Base-by-base conservation (phyloP, 2,329 filamentous ascomycete species). In the Botrytis pseudocinerea region DNA sequence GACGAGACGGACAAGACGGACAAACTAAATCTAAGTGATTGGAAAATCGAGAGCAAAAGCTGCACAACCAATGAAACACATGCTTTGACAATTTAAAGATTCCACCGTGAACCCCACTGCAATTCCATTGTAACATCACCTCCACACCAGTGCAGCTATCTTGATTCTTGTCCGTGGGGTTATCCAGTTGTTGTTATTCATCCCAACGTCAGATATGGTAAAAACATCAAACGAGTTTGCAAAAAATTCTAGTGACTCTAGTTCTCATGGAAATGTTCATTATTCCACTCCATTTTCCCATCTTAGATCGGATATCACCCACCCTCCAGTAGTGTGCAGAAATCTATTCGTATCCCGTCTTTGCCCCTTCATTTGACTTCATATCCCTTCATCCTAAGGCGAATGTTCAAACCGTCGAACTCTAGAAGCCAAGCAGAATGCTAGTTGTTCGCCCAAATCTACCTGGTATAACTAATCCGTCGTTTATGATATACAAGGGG, bases 401-500 rank as follows among this genome's bases (percentile, higher is more conserved):
- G 38, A 28, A 46, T 16, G 44, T 16, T 32, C 62, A 25, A 35
- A 25, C 28, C 20, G 12, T 48, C 42, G 12, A 48, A 32, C 28
- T 48, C 28, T 48, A 65, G 42, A 68, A 25, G 46, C 35, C 25
- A 57, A 68, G 25, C 28, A 57, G 32, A 40, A 25, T 54, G 35
- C 25, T 35, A 28, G 48, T 16, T 57, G 42, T 32, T n/a, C 48
- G 40, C 35, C 48, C 35, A 57, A 65, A 68, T 42, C 65, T 57
- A 42, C 35, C 20, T 42, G 16, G 48, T 54, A 42, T 32, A 68
- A 54, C 32, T 68, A 14, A 40, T 68, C 28, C 32, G 32, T 68
- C 64, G 46, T 54, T 68, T 51, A 40, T 68, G 64, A 68, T 42
- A 40, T 68, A 68, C 65, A 42, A 68, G 65, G 65, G 48, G 9